Evolutionary conservation across 2,329 filamentous ascomycete species (phyloP), one percentile per base, ranked within the genome.

Genomic region (Pyrenophora seminiperda): DNA sequence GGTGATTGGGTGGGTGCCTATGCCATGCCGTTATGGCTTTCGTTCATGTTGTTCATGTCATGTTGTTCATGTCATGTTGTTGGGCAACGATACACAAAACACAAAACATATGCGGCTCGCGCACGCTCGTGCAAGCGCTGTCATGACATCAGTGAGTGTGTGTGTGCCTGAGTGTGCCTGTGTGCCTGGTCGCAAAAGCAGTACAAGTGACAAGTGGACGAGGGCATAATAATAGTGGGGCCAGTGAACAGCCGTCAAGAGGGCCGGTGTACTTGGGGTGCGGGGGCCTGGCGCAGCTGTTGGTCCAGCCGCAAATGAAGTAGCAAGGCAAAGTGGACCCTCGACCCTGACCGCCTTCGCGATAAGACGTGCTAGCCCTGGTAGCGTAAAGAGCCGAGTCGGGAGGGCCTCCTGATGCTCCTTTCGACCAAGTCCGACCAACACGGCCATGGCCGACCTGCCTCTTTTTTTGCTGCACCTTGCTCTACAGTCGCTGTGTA

Each of bases 351-450:
- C 42, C 24, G 29, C 41, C 38, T 51, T 50, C 43, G 49, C 44
- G 37, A 50, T 50, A 44, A 38, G 32, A 30, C 43, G 36, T 51
- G 43, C 53, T 55, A 50, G 50, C 36, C 46, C 48, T 3, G 4
- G 9, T 27, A 27, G 24, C 24, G 9, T 27, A 7, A 11, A 27
- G 24, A 11, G 2, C 7, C 10, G 24, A 27, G 24, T 27, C 24
- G 24, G 24, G 24, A 33, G 47, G 55, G 46, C 57, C 57, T 60
- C 57, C 57, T 42, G 49, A 58, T 56, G 54, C 57, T 60, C 57
- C 57, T 52, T 49, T 54, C 52, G 41, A 47, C 36, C 29, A 34
- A 18, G 38, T 41, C 31, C 13, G 22, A 24, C 17, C 38, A 13
- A 29, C 20, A 33, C n/a, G 22, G 33, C 42, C 42, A 37, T 31